Evolutionary conservation across 257 asterid genomes (phyloP), one percentile per base, ranked within the genome.

Genomic region (Nicotiana attenuata): DNA sequence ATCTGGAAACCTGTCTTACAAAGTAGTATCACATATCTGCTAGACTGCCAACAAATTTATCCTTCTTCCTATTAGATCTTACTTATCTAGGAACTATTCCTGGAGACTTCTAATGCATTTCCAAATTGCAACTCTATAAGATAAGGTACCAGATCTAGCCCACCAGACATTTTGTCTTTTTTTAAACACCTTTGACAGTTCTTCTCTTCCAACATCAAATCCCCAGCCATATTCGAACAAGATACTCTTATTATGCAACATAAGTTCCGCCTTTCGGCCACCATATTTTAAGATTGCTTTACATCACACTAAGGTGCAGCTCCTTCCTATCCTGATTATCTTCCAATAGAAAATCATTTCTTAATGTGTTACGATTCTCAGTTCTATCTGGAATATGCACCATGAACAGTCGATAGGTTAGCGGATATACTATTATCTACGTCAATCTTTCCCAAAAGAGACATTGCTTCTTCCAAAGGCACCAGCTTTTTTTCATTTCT

Each of bases 61-160:
- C 59, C 57, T 41, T n/a, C 57, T 38, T 69, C 56, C 59, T 11
- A 69, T 45, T 31, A 10, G 77, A 68, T 38, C 31, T 3, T n/a
- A 41, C 77, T 19, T 68, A n/a, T n/a, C 56, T 68, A 68, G 77
- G 10, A 69, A 50, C 78, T 69, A 55, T 41, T 69, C 77, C n/a
- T 5, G 57, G 33, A 69, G 57, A 69, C n/a, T 41, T 56, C 7
- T 20, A 41, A 69, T 20, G 33, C 35, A 69, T 56, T 69, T 41
- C 78, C 59, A 69, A 69, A 20, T 20, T 20, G 19, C 78, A 41
- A 68, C 5, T 68, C 14, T n/a, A 9, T 2, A 53, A 15, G 76
- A 33, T 10, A 67, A 68, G 77, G 35, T 41, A 6, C 78, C 33
- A 69, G 76, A 19, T 41, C 78, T 41, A 69, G 55, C 35, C 24